phyloP scores from a whole-genome alignment of 371 early-diverging fungal species.

The Edhazardia aedis region DNA sequence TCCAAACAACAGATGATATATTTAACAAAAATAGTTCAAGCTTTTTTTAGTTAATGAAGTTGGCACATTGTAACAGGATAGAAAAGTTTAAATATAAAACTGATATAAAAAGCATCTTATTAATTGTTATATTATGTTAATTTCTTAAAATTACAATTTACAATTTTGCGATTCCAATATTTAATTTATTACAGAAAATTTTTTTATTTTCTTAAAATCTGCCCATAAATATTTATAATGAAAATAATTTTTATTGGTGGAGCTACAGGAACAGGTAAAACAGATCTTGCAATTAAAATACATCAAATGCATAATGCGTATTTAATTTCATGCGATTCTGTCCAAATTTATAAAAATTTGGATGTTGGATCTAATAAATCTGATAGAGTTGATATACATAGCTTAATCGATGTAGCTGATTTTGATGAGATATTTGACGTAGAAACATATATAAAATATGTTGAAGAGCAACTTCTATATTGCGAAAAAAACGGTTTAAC shows the following conservation, averaged over 20 bases:
- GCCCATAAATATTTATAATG: too few relatives aligned
- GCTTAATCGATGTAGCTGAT: background rate
- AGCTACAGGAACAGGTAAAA: conserved; percentile 4
- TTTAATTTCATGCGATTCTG: conserved; percentile 2
- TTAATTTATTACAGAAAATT: too few relatives aligned
- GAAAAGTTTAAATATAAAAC: too few relatives aligned
- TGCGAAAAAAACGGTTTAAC: background rate
- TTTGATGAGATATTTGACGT: background rate
- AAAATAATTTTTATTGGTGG: conserved; percentile 3
- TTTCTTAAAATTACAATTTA: too few relatives aligned
- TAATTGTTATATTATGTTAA: too few relatives aligned
- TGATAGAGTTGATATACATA: background rate
- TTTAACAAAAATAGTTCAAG: too few relatives aligned
- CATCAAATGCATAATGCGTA: background rate
- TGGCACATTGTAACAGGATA: too few relatives aligned
- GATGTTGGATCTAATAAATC: conserved; percentile 5
- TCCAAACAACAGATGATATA: too few relatives aligned
- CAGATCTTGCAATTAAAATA: background rate
- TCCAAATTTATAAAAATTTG: conserved; percentile 4
- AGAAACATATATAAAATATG: background rate
- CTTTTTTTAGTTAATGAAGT: too few relatives aligned
- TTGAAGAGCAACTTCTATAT: background rate
- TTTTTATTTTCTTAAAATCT: too few relatives aligned
- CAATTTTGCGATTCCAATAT: too few relatives aligned
- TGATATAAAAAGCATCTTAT: too few relatives aligned